Evolutionary conservation across 805 yeast species (phyloP).

Genomic region (Lipomyces mesembrius): DNA sequence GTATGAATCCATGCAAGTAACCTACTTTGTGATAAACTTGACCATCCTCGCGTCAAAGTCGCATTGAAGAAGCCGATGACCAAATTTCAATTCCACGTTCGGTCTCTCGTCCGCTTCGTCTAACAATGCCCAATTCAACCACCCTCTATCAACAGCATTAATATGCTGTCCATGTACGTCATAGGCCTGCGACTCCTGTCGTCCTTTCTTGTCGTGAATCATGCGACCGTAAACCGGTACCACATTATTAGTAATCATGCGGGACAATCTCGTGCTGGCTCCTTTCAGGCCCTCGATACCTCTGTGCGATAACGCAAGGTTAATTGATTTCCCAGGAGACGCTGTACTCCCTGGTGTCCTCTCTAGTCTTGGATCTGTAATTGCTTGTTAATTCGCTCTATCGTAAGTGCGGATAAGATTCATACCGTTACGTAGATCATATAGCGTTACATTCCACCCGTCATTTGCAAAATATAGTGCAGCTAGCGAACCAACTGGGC

Average conservation of each 20-base stretch:
- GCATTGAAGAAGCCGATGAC: slow-evolving; percentile 58
- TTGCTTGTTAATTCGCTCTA: neutral
- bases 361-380: slow-evolving; percentile 24
- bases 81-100: slow-evolving; percentile 56
- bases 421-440: slow-evolving; percentile 75
- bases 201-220: slow-evolving; percentile 75
- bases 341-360: slow-evolving; percentile 15
- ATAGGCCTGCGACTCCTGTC: slow-evolving; percentile 69
- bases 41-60: slow-evolving; percentile 44
- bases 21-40: slow-evolving; percentile 36
- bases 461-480: slow-evolving; percentile 77
- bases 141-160: slow-evolving; percentile 80
- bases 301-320: slow-evolving; percentile 83
- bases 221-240: slow-evolving; percentile 90
- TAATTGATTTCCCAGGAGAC: slow-evolving; percentile 59
- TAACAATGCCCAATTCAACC: slow-evolving; percentile 66
- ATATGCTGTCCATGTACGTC: slow-evolving; percentile 83
- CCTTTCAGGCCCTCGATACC: slow-evolving; percentile 72
- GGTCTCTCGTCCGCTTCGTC: slow-evolving; percentile 62
- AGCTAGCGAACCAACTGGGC: slow-evolving; percentile 83
- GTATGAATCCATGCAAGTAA: neutral
- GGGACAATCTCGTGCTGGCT: slow-evolving; percentile 64
- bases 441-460: slow-evolving; percentile 73
- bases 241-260: slow-evolving; percentile 59
- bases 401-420: slow-evolving; percentile 41